phyloP scores from a whole-genome alignment of 495 filamentous ascomycete species.

The Aspergillus sparsus region DNA sequence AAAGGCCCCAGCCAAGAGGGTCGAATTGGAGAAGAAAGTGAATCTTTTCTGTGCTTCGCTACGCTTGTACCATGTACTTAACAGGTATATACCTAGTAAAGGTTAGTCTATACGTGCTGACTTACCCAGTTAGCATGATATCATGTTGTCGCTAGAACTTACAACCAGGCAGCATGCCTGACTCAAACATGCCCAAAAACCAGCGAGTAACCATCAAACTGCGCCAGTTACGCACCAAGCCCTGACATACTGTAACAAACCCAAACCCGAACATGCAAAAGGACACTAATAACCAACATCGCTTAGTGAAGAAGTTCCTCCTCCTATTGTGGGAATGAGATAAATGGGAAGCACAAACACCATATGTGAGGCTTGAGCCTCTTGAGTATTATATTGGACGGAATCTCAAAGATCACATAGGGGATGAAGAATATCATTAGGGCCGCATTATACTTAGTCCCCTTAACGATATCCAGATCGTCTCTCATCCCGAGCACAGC shows the following conservation, averaged over 20 bases:
- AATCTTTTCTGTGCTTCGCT: slow-evolving; percentile 84
- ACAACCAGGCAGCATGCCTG: slow-evolving; percentile 71
- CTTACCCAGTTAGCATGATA: too few relatives aligned
- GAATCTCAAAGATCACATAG: slow-evolving; percentile 65
- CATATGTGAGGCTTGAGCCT: slow-evolving; percentile 58
- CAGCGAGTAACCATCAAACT: slow-evolving; percentile 75
- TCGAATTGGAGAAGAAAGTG: slow-evolving; percentile 81
- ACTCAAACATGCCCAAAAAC: slow-evolving; percentile 80
- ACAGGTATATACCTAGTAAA: slow-evolving; percentile 52
- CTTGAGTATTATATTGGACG: slow-evolving; percentile 64
- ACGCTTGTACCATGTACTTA: slow-evolving; percentile 85
- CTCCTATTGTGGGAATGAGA: too few relatives aligned
- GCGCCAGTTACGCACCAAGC: slow-evolving; percentile 68
- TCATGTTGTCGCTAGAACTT: neutral
- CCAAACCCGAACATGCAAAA: slow-evolving; percentile 79
- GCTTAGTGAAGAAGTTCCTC: slow-evolving; percentile 10
- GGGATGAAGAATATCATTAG: slow-evolving; percentile 64
- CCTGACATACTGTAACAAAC: slow-evolving; percentile 68
- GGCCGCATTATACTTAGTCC: slow-evolving; percentile 55
- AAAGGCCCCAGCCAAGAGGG: slow-evolving; percentile 83
- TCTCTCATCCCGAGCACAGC: slow-evolving; percentile 53
- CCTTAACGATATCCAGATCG: slow-evolving; percentile 54
- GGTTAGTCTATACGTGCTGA: neutral
- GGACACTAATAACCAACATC: slow-evolving; percentile 54
- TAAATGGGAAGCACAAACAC: slow-evolving; percentile 44